A percentile compares a stretch with the other conserved stretches of the same genome.
Evolutionary conservation across 306 rosid species (phyloP).

Genomic region (Rubus idaeus): DNA sequence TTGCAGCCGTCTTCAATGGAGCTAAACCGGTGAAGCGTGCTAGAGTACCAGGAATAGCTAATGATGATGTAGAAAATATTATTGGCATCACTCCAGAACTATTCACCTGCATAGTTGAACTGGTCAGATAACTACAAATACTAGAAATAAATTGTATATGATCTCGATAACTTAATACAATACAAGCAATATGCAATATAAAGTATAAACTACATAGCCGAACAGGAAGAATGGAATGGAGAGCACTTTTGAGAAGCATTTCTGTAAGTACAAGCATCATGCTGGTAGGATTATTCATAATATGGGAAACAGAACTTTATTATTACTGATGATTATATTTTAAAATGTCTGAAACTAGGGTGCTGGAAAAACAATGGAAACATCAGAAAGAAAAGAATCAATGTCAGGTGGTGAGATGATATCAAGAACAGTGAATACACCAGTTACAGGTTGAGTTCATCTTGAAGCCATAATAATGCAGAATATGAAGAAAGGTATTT

Average conservation of each 20-base stretch:
- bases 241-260: neutral
- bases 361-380: neutral
- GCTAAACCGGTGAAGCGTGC: slow-evolving; percentile 90
- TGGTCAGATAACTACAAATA: slow-evolving; percentile 4
- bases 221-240: neutral
- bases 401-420: neutral
- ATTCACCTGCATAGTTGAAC: slow-evolving; percentile 62
- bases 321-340: neutral
- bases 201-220: neutral
- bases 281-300: neutral
- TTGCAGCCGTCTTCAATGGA: slow-evolving; percentile 72
- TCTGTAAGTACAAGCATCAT: neutral
- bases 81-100: slow-evolving; percentile 99
- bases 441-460: neutral
- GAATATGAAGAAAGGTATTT: neutral
- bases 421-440: neutral
- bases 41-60: slow-evolving; percentile 93
- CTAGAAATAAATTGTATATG: neutral
- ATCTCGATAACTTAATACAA: neutral
- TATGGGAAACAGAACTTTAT: neutral
- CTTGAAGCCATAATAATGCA: neutral
- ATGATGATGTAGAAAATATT: slow-evolving; percentile 89
- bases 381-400: neutral
- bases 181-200: neutral
- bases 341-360: neutral